phyloP scores from a whole-genome alignment of 2,329 filamentous ascomycete species.

The Xylaria sp. region DNA sequence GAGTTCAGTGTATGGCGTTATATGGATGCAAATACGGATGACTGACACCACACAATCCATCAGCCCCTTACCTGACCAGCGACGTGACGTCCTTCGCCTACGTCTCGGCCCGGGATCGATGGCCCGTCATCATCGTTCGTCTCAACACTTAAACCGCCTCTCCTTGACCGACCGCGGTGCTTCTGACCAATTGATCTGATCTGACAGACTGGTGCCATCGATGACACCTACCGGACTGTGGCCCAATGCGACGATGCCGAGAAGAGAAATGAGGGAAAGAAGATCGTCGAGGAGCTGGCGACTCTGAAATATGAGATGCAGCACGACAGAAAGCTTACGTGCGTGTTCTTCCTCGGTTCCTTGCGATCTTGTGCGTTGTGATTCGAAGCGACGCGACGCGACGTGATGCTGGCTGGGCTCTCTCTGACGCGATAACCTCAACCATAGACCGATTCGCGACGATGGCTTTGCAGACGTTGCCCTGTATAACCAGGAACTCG shows the following conservation, averaged over 20 bases:
- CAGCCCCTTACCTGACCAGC: constrained; percentile 71
- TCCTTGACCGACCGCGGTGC: not conserved
- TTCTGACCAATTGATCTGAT: constrained; percentile 18
- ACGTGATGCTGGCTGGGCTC: not conserved
- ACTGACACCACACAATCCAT: not conserved
- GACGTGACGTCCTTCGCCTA: constrained; percentile 85
- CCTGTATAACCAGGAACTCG: constrained; percentile 80
- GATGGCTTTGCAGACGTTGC: constrained; percentile 72
- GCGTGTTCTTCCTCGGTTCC: constrained; percentile 28
- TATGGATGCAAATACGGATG: not conserved
- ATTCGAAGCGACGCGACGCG: not conserved
- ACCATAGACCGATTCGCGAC: constrained; percentile 61
- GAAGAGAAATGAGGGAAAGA: constrained; percentile 75
- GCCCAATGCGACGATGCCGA: constrained; percentile 54
- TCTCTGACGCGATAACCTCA: constrained; percentile 3
- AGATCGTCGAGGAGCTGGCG: constrained; percentile 72
- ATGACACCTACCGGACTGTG: constrained; percentile 81
- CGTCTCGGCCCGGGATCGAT: constrained; percentile 77
- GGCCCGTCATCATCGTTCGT: constrained; percentile 85
- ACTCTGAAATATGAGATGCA: constrained; percentile 91
- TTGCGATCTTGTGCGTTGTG: not conserved
- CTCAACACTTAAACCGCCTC: not conserved
- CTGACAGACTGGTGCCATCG: constrained; percentile 76
- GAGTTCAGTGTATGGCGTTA: too few relatives aligned
- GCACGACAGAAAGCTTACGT: constrained; percentile 77